These are phyloP conservation scores for Sporodiniella umbellata DNA, from an alignment of 371 early-diverging fungal species.

Conservation along the genomic window DNA sequence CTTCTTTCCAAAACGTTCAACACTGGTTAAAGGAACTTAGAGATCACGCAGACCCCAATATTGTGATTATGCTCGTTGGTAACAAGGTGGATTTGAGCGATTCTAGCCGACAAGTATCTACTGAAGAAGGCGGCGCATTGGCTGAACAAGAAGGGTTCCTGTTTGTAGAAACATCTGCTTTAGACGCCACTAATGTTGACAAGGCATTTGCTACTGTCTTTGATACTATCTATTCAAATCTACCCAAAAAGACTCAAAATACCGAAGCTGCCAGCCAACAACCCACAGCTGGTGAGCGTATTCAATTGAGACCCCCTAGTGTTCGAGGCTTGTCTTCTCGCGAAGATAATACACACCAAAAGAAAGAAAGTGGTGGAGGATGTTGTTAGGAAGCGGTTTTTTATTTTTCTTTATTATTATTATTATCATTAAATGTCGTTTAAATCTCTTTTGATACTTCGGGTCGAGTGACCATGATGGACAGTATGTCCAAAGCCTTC, in stretches of 20 bases:
- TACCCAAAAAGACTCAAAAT: slow-evolving; percentile 38
- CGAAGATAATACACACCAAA: slow-evolving; percentile 19
- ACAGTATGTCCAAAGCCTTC: slow-evolving; percentile 14
- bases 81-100: slow-evolving; percentile 98
- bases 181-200: slow-evolving; percentile 88
- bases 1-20: slow-evolving; percentile 89
- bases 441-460: slow-evolving; percentile 23
- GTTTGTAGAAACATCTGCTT: slow-evolving; percentile 93
- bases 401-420: too few relatives aligned
- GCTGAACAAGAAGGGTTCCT: slow-evolving; percentile 82
- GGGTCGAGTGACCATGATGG: slow-evolving; percentile 5
- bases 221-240: slow-evolving; percentile 37
- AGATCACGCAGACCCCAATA: slow-evolving; percentile 91
- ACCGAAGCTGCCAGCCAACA: slow-evolving; percentile 14
- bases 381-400: slow-evolving; percentile 12
- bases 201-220: slow-evolving; percentile 56
- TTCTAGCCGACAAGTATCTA: slow-evolving; percentile 73
- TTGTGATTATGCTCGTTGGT: slow-evolving; percentile 96
- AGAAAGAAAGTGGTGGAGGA: slow-evolving; percentile 19
- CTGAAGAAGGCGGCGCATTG: slow-evolving; percentile 87
- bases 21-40: slow-evolving; percentile 98
- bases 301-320: slow-evolving; percentile 48
- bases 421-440: slow-evolving; percentile 12
- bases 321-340: slow-evolving; percentile 26
- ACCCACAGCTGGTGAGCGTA: slow-evolving; percentile 36